Conservation (phyloP, 2,329 filamentous ascomycete species). For the Emmonsiellopsis sp. region DNA sequence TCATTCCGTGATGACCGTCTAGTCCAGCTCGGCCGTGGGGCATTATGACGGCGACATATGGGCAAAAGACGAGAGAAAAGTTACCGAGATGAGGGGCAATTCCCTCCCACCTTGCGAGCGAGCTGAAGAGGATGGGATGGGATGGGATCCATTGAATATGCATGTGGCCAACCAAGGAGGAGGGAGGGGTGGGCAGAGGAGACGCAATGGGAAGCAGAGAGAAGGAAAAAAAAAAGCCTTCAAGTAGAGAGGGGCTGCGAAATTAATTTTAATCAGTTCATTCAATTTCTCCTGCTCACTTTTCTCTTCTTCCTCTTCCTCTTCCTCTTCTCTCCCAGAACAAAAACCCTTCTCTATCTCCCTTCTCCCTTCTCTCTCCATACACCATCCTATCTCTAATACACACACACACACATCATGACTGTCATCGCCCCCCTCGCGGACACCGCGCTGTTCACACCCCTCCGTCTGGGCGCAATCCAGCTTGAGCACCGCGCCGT, state of each 20-base stretch:
- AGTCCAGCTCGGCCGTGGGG: neutral
- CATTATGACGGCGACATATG: neutral
- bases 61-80: no score
- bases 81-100: neutral
- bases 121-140: no score
- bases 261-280: no score
- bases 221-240: no score
- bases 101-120: neutral
- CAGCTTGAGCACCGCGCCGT: constrained; percentile 40
- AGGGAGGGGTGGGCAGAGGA: no score
- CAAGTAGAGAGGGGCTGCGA: no score
- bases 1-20: no score
- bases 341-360: neutral
- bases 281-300: no score
- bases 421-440: neutral
- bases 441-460: neutral
- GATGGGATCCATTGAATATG: no score
- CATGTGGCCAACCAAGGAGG: no score
- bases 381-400: neutral
- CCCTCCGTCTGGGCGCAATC: constrained; percentile 26
- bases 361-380: neutral
- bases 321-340: neutral
- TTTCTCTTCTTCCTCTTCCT: no score
- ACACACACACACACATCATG: neutral
- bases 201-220: no score